A percentile compares a stretch with the other conserved stretches of the same genome.
Conservation (phyloP, 2,329 filamentous ascomycete species). For the Penicillium brasilianum region DNA sequence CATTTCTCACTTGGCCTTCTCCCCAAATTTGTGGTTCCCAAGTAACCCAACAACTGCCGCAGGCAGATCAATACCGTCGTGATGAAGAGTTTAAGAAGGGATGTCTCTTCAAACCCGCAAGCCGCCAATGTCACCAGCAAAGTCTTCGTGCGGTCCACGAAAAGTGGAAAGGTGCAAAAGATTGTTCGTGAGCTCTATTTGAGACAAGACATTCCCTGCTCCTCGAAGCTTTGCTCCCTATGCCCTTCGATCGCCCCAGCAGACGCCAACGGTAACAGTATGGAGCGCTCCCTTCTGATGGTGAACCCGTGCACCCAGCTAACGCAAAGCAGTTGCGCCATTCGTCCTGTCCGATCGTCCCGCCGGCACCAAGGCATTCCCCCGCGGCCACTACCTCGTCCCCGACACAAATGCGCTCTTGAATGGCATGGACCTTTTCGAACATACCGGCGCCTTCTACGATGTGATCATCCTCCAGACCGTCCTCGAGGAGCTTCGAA, state of each 20-base stretch:
- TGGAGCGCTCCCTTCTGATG: slow-evolving; percentile 22
- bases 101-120: slow-evolving; percentile 58
- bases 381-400: slow-evolving; percentile 88
- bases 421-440: slow-evolving; percentile 95
- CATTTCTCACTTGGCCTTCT: slow-evolving; percentile 21
- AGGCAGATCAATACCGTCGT: slow-evolving; percentile 27
- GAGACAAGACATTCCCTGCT: slow-evolving; percentile 95
- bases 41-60: slow-evolving; percentile 13
- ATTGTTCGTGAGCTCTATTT: slow-evolving; percentile 97
- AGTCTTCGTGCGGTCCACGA: slow-evolving; percentile 91
- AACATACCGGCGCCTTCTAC: slow-evolving; percentile 87
- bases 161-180: slow-evolving; percentile 97
- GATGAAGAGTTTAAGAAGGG: slow-evolving; percentile 69
- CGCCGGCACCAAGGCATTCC: slow-evolving; percentile 79
- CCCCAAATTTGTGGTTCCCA: slow-evolving; percentile 10
- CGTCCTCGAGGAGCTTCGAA: slow-evolving; percentile 93
- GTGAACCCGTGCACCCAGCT: slow-evolving; percentile 22
- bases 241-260: slow-evolving; percentile 77
- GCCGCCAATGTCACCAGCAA: slow-evolving; percentile 88
- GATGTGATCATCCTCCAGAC: slow-evolving; percentile 97
- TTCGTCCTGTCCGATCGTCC: slow-evolving; percentile 90
- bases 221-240: slow-evolving; percentile 79
- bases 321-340: slow-evolving; percentile 64
- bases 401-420: slow-evolving; percentile 96
- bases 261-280: slow-evolving; percentile 79